Conservation (phyloP, 2,329 filamentous ascomycete genomes). For the Verticillium nubilum region DNA sequence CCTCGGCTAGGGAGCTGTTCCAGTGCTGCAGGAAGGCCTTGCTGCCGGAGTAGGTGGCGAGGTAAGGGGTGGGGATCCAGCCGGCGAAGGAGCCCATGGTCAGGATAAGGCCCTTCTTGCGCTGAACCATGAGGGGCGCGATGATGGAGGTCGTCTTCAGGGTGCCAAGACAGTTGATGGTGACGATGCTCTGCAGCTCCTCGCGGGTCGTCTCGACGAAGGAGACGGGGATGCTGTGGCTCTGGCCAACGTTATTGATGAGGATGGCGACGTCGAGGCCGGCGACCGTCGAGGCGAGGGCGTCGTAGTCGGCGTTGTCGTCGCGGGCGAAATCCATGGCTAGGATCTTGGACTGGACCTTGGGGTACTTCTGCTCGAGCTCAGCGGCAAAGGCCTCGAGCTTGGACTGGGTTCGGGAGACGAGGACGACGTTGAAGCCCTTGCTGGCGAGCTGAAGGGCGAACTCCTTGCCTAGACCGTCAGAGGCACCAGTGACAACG, state of each 20-base stretch:
- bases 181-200: conserved; percentile 86
- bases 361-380: conserved; percentile 62
- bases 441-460: conserved; percentile 83
- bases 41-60: conserved; percentile 95
- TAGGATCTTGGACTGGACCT: conserved; percentile 67
- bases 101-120: conserved; percentile 81
- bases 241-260: conserved; percentile 95
- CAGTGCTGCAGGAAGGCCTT: conserved; percentile 98
- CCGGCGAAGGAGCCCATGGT: conserved; percentile 98
- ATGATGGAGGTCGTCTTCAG: conserved; percentile 82
- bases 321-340: conserved; percentile 90
- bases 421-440: conserved; percentile 90
- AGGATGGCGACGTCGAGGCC: conserved; percentile 79
- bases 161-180: conserved; percentile 90
- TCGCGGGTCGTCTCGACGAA: conserved; percentile 74
- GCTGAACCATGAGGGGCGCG: conserved; percentile 75
- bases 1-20: conserved; percentile 79
- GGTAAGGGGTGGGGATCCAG: conserved; percentile 81
- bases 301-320: conserved; percentile 72
- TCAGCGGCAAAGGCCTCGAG: conserved; percentile 72
- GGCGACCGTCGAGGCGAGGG: conserved; percentile 61
- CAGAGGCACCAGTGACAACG: conserved; percentile 88
- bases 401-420: conserved; percentile 94
- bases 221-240: conserved; percentile 85
- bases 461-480: conserved; percentile 96